Evolutionary conservation across 2,329 filamentous ascomycete species (phyloP).

Genomic region (Fragosphaeria purpurea): DNA sequence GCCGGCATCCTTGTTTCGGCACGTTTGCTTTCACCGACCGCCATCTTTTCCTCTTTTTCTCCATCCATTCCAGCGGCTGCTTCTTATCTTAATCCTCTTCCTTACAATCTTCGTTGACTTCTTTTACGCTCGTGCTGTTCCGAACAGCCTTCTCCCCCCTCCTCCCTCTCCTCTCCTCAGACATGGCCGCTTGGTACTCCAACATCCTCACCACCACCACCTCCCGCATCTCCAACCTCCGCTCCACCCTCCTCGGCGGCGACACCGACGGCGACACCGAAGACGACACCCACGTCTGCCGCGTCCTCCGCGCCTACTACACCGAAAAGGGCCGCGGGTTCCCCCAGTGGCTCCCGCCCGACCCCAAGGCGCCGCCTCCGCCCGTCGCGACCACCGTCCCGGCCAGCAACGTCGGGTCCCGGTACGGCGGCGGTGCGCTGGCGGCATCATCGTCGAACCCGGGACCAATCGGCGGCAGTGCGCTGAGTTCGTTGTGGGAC

Average conservation of each 20-base stretch:
- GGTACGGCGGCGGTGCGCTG: conserved; percentile 39
- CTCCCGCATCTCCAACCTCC: conserved; percentile 54
- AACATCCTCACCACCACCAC: conserved; percentile 58
- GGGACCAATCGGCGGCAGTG: conserved; percentile 14
- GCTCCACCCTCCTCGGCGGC: conserved; percentile 57
- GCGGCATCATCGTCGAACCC: conserved; percentile 16
- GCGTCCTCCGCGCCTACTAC: conserved; percentile 89
- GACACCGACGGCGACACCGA: conserved; percentile 64
- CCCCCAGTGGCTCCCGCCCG: conserved; percentile 79
- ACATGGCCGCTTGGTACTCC: conserved; percentile 74
- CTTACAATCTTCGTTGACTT: too few species aligned
- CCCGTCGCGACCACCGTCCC: conserved; percentile 38
- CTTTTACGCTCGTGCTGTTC: too few species aligned
- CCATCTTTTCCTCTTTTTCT: too few species aligned
- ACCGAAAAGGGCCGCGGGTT: conserved; percentile 72
- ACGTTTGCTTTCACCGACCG: too few species aligned
- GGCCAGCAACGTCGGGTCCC: conserved; percentile 40
- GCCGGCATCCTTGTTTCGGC: too few species aligned
- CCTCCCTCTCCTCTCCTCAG: conserved; percentile 9
- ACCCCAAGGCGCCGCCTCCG: conserved; percentile 64
- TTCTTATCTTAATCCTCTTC: too few species aligned
- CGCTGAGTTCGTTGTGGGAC: conserved; percentile 51
- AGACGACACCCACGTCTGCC: conserved; percentile 91
- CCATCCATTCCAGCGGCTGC: too few species aligned
- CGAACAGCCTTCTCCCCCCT: too few species aligned